Percentiles rank a stretch among this genome's conserved stretches.
These are phyloP conservation scores for Hamamelis virginiana DNA, from an alignment of 164 flowering plant genomes.

Conservation along the genomic window DNA sequence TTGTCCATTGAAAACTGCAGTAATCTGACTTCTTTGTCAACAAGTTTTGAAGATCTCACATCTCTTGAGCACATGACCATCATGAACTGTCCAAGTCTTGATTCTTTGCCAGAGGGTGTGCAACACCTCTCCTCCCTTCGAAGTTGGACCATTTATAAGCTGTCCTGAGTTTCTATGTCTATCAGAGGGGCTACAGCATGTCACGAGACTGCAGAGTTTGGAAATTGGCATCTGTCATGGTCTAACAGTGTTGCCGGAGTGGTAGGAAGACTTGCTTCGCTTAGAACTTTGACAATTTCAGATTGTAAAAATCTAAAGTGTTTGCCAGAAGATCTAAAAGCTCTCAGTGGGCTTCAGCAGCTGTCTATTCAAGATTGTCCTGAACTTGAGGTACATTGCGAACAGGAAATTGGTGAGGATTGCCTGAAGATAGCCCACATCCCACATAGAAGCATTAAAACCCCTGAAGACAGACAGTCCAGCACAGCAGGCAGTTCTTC, in stretches of 20 bases:
- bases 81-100: conserved; percentile 14
- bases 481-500: no score
- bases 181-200: not conserved
- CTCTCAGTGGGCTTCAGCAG: conserved; percentile 15
- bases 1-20: conserved; percentile 17
- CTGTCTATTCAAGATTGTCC: conserved; percentile 17
- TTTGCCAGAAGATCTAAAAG: conserved; percentile 14
- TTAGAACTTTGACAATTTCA: conserved; percentile 10
- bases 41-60: not conserved
- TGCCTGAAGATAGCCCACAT: no score
- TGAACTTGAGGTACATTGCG: not conserved
- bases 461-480: no score
- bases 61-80: conserved; percentile 11
- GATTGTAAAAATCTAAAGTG: conserved; percentile 12
- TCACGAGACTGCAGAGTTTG: conserved; percentile 5
- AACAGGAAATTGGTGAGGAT: no score
- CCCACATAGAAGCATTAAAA: no score
- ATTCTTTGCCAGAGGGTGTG: conserved; percentile 5
- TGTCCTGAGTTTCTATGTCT: conserved; percentile 12
- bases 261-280: conserved; percentile 10
- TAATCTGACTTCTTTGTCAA: conserved; percentile 3
- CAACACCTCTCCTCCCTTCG: conserved; percentile 7
- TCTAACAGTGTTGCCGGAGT: conserved; percentile 8
- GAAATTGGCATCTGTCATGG: conserved; percentile 6
- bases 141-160: conserved; percentile 5